phyloP scores from a whole-genome alignment of 192 early-diverging fungal genomes.

The Thamnidium elegans region DNA sequence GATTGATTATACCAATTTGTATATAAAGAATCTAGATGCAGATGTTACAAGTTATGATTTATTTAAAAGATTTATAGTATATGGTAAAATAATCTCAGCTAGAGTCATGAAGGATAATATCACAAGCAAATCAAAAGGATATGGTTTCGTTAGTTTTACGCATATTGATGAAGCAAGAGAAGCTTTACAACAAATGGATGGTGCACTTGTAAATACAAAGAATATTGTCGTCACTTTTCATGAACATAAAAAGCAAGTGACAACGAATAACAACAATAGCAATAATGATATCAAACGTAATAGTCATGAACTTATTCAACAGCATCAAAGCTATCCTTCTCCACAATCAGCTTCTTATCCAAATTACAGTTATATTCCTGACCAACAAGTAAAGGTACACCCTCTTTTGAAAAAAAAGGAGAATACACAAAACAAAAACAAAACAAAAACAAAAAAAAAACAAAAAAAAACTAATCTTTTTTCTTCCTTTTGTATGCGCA shows the following conservation, averaged over 20 bases:
- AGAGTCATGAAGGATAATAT: slow-evolving; percentile 77
- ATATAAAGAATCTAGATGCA: slow-evolving; percentile 95
- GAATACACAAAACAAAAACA: neutral
- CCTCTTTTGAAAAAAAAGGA: too few species aligned
- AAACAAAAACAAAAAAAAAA: neutral
- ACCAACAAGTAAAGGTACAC: neutral
- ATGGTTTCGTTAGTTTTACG: slow-evolving; percentile 93
- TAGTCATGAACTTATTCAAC: slow-evolving; percentile 2
- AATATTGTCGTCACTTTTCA: slow-evolving; percentile 88
- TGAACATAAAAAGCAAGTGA: slow-evolving; percentile 79
- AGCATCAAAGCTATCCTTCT: neutral
- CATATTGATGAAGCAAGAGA: slow-evolving; percentile 85
- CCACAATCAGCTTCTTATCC: slow-evolving; percentile 2
- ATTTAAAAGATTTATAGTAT: slow-evolving; percentile 87
- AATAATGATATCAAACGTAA: neutral
- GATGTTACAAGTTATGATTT: slow-evolving; percentile 91
- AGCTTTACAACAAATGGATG: slow-evolving; percentile 90
- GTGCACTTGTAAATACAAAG: slow-evolving; percentile 72
- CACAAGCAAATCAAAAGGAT: slow-evolving; percentile 76
- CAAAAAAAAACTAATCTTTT: too few species aligned
- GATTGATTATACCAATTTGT: slow-evolving; percentile 72
- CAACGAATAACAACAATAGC: neutral
- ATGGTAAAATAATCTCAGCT: slow-evolving; percentile 86
- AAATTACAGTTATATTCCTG: neutral
- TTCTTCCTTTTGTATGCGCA: too few species aligned